phyloP scores from a whole-genome alignment of 495 filamentous ascomycete genomes.

The Hypoxylon cercidicola region DNA sequence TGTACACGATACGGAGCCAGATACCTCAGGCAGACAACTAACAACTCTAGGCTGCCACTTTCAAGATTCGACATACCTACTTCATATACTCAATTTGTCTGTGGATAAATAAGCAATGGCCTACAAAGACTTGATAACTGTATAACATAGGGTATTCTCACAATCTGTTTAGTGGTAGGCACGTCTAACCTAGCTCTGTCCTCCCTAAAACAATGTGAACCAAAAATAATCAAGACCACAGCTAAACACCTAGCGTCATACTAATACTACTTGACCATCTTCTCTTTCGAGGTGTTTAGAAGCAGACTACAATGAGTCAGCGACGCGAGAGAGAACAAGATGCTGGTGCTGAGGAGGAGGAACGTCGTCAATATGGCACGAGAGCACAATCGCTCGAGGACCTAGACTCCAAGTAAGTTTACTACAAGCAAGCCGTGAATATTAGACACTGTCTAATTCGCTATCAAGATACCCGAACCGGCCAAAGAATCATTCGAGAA shows the following conservation, averaged over 20 bases:
- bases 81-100: no score
- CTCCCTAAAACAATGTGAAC: not conserved
- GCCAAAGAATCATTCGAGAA: slow-evolving; percentile 80
- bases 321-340: slow-evolving; percentile 52
- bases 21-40: not conserved
- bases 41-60: not conserved
- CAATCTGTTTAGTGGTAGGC: no score
- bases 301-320: slow-evolving; percentile 38
- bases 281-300: not conserved
- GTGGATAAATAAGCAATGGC: no score
- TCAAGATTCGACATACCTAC: not conserved
- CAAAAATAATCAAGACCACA: not conserved
- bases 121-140: no score
- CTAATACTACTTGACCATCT: not conserved
- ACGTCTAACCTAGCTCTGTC: not conserved
- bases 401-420: slow-evolving; percentile 70
- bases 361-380: slow-evolving; percentile 59
- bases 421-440: slow-evolving; percentile 1
- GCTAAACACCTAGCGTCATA: not conserved
- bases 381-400: slow-evolving; percentile 59
- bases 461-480: slow-evolving; percentile 78
- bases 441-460: slow-evolving; percentile 40
- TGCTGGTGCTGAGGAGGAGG: slow-evolving; percentile 62
- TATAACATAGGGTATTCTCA: no score
- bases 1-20: not conserved